phyloP scores from a whole-genome alignment of 257 asterid genomes.

The Linaria vulgaris region DNA sequence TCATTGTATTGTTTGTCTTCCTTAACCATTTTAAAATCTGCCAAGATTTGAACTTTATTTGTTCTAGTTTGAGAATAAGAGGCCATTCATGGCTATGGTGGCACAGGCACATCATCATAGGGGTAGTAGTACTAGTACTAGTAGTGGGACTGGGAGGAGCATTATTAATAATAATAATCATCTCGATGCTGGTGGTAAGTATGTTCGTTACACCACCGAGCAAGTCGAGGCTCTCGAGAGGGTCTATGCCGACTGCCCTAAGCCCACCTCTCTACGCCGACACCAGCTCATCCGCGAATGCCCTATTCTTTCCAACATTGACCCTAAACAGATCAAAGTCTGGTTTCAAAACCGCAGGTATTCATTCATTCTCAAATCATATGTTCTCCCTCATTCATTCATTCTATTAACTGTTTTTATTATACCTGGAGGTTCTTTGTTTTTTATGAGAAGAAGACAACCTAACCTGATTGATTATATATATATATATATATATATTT shows the following conservation, averaged over 20 bases:
- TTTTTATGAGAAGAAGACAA: slow-evolving; percentile 17
- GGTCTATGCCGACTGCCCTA: slow-evolving; percentile 86
- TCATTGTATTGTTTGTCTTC: too few species aligned
- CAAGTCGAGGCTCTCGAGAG: slow-evolving; percentile 95
- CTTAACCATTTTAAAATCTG: too few species aligned
- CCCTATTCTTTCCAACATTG: slow-evolving; percentile 79
- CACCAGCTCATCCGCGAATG: slow-evolving; percentile 90
- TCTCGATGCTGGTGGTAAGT: slow-evolving; percentile 72
- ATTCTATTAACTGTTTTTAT: too few species aligned
- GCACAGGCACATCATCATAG: slow-evolving; percentile 75
- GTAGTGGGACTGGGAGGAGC: slow-evolving; percentile 72
- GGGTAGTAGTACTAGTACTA: slow-evolving; percentile 68
- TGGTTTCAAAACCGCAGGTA: slow-evolving; percentile 98
- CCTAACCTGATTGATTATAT: too few species aligned
- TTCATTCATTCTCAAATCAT: background rate
- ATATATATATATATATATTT: background rate
- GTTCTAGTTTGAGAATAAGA: background rate
- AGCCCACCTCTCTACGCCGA: slow-evolving; percentile 82
- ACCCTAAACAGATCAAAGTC: slow-evolving; percentile 91
- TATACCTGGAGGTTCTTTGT: slow-evolving; percentile 5
- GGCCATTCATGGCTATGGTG: slow-evolving; percentile 99
- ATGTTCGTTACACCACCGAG: slow-evolving; percentile 86
- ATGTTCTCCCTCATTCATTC: too few species aligned
- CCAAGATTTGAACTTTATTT: background rate
- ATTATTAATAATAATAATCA: slow-evolving; percentile 66